phyloP scores from a whole-genome alignment of 176 grass and related monocot species.

The Oryza nivara region DNA sequence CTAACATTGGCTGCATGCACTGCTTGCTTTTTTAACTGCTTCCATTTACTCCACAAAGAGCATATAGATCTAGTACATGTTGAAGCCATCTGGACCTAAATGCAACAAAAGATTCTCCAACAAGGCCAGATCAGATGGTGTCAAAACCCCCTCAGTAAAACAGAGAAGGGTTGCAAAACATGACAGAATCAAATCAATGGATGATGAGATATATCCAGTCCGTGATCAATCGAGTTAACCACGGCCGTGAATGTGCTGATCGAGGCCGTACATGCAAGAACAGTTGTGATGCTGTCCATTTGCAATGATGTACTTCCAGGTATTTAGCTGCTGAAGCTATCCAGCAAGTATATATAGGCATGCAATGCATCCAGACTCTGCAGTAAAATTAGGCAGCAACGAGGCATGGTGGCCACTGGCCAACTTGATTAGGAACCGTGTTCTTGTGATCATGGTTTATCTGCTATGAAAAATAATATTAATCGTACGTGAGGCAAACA shows the following conservation, averaged over 20 bases:
- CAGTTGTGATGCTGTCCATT: constrained; percentile 3
- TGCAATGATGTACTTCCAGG: neutral
- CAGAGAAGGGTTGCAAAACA: neutral
- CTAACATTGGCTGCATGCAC: neutral
- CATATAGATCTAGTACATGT: neutral
- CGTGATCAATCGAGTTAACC: neutral
- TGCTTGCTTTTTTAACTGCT: neutral
- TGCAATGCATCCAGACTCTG: neutral
- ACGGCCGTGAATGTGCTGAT: neutral
- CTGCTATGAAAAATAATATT: neutral
- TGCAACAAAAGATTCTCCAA: neutral
- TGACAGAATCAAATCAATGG: neutral
- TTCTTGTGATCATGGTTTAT: constrained; percentile 15
- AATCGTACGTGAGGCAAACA: neutral
- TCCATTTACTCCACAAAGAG: neutral
- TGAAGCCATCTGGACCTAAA: neutral
- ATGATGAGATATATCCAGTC: neutral
- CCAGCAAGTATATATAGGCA: neutral
- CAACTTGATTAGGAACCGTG: constrained; percentile 9
- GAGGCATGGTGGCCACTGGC: constrained; percentile 23
- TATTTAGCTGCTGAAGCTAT: neutral
- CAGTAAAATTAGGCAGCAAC: neutral
- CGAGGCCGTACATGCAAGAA: neutral
- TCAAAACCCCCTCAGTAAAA: neutral
- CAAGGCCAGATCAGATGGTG: neutral